Conservation (phyloP, 2,329 filamentous ascomycete genomes). For the Hypoxylon sp. region DNA sequence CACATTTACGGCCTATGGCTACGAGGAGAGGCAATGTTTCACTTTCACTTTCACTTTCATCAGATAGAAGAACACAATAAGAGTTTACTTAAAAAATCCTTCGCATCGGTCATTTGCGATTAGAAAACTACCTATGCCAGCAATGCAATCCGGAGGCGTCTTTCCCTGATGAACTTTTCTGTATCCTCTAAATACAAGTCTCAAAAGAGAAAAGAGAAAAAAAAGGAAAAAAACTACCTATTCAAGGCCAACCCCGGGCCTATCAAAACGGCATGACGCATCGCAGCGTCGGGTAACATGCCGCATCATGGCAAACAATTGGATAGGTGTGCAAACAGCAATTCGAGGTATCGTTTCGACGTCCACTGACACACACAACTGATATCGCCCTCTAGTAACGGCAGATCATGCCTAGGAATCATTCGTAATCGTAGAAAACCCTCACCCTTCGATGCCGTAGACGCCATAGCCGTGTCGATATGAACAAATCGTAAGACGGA, state of each 20-base stretch:
- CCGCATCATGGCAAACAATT: neutral
- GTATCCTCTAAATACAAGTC: constrained; percentile 44
- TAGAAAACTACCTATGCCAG: neutral
- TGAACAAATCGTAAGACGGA: constrained; percentile 48
- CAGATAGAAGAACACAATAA: constrained; percentile 3
- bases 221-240: too few species aligned
- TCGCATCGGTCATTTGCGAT: constrained; percentile 14
- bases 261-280: constrained; percentile 2
- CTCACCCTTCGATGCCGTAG: constrained; percentile 50
- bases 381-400: neutral
- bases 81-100: neutral
- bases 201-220: neutral
- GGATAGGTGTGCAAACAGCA: neutral
- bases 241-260: constrained; percentile 7
- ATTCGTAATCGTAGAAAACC: constrained; percentile 37
- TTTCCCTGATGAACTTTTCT: constrained; percentile 35
- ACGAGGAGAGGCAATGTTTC: constrained; percentile 21
- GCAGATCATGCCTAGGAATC: constrained; percentile 4
- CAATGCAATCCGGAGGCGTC: neutral
- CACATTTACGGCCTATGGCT: constrained; percentile 19
- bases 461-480: constrained; percentile 44
- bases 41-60: constrained; percentile 16
- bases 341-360: neutral
- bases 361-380: neutral
- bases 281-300: constrained; percentile 1